Evolutionary conservation across 257 asterid species (phyloP).

Genomic region (Vinca minor): DNA sequence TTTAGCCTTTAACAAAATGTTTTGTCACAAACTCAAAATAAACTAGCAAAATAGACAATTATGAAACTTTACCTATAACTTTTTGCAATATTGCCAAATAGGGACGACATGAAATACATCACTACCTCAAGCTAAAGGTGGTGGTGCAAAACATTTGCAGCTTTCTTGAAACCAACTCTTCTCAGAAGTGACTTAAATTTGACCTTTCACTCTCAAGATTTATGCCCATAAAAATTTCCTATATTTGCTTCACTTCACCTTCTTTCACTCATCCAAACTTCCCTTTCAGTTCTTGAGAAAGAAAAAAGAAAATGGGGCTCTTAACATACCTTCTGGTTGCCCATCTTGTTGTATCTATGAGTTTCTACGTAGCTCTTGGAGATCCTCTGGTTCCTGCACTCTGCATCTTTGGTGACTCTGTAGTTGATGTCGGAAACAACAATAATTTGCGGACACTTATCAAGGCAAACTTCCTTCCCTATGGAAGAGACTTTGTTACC

Average conservation of each 20-base stretch:
- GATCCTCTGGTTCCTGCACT: constrained; percentile 77
- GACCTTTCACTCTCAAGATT: constrained; percentile 13
- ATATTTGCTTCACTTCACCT: neutral
- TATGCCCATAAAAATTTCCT: constrained; percentile 33
- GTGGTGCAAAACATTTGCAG: constrained; percentile 20
- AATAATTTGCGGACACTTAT: constrained; percentile 54
- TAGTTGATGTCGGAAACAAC: constrained; percentile 73
- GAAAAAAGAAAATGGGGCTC: constrained; percentile 26
- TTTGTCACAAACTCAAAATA: constrained; percentile 12
- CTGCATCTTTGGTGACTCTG: constrained; percentile 74
- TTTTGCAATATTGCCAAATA: constrained; percentile 4
- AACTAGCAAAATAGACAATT: constrained; percentile 9
- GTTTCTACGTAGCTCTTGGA: constrained; percentile 24
- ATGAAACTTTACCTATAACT: constrained; percentile 18
- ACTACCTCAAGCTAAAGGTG: constrained; percentile 4
- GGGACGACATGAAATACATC: constrained; percentile 12
- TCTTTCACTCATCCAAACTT: neutral
- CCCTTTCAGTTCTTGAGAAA: neutral
- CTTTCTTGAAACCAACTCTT: constrained; percentile 5
- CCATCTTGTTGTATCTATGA: constrained; percentile 17
- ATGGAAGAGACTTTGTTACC: constrained; percentile 66
- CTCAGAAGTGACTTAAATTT: no score
- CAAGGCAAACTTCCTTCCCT: constrained; percentile 80
- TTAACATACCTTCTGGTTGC: constrained; percentile 17
- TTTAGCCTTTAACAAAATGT: constrained; percentile 8